phyloP scores from a whole-genome alignment of 768 basidiomycete species.

The Tephrocybe rancida region DNA sequence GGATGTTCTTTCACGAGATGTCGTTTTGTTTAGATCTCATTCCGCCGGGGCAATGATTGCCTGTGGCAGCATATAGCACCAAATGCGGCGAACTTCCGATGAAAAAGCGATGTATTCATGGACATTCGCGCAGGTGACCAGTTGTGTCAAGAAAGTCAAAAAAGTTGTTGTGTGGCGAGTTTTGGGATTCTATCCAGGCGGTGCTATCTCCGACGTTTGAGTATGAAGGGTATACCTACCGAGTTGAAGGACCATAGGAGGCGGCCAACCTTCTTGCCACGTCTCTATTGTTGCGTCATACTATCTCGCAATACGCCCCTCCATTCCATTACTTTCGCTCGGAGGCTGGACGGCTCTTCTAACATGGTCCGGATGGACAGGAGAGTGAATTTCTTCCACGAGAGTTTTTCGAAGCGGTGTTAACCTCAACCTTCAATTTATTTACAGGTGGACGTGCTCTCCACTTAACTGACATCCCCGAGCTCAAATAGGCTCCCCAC shows the following conservation, averaged over 20 bases:
- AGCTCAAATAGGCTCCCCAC: constrained; percentile 9
- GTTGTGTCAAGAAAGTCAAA: background rate
- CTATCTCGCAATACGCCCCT: background rate
- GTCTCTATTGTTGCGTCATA: background rate
- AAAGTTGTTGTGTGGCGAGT: background rate
- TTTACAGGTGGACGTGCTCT: constrained; percentile 1
- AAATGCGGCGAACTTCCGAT: background rate
- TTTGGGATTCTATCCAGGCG: background rate
- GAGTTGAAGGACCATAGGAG: background rate
- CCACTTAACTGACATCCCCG: constrained; percentile 6
- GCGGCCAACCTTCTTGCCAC: background rate
- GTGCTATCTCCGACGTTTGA: background rate
- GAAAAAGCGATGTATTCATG: background rate
- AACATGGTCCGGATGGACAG: constrained; percentile 14
- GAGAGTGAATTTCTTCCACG: constrained; percentile 4
- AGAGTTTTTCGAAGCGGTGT: constrained; percentile 5
- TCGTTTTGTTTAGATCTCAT: background rate
- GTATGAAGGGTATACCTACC: background rate
- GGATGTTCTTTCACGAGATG: background rate
- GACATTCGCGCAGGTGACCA: constrained; percentile 2
- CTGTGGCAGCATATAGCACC: background rate
- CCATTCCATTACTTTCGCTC: background rate
- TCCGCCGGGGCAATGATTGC: background rate
- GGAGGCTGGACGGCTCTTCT: background rate
- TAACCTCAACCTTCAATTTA: constrained; percentile 18